Conservation (phyloP, 2,329 filamentous ascomycete species). For the Penicillium sp. region DNA sequence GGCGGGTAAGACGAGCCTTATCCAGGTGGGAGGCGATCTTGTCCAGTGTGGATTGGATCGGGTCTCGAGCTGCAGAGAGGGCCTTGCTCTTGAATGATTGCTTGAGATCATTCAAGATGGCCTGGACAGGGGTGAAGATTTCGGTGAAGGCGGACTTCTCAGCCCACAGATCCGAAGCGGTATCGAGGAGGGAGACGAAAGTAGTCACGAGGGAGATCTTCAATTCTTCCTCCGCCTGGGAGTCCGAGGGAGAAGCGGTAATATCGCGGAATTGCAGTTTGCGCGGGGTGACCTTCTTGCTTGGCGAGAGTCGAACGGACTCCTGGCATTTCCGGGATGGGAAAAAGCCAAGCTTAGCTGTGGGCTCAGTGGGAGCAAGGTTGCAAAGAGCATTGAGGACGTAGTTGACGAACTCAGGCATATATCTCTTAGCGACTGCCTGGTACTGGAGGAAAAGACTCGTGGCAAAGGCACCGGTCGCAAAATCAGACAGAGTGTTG, state of each 20-base stretch:
- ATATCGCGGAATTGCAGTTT: constrained; percentile 64
- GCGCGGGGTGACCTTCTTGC: constrained; percentile 40
- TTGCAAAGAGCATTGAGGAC: constrained; percentile 70
- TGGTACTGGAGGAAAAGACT: constrained; percentile 83
- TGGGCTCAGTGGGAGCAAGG: constrained; percentile 59
- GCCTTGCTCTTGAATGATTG: constrained; percentile 55
- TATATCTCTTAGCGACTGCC: constrained; percentile 76
- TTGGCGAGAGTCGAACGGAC: constrained; percentile 51
- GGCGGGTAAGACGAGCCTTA: constrained; percentile 65
- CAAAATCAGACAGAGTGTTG: constrained; percentile 64
- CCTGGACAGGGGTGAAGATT: constrained; percentile 67
- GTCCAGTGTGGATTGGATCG: constrained; percentile 31
- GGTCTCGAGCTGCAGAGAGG: constrained; percentile 37
- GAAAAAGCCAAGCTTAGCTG: constrained; percentile 56
- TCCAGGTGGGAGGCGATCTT: constrained; percentile 49
- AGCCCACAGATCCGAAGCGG: constrained; percentile 71
- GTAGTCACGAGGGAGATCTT: constrained; percentile 64
- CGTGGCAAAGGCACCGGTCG: constrained; percentile 74
- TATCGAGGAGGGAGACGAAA: constrained; percentile 64
- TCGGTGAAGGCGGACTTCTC: constrained; percentile 74
- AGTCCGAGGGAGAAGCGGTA: constrained; percentile 15
- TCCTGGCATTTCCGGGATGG: constrained; percentile 60
- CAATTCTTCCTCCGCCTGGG: constrained; percentile 37
- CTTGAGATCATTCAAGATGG: constrained; percentile 62
- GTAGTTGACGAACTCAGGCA: constrained; percentile 86